Base-by-base conservation (phyloP, 768 basidiomycete species). In the Pisolithus albus region DNA sequence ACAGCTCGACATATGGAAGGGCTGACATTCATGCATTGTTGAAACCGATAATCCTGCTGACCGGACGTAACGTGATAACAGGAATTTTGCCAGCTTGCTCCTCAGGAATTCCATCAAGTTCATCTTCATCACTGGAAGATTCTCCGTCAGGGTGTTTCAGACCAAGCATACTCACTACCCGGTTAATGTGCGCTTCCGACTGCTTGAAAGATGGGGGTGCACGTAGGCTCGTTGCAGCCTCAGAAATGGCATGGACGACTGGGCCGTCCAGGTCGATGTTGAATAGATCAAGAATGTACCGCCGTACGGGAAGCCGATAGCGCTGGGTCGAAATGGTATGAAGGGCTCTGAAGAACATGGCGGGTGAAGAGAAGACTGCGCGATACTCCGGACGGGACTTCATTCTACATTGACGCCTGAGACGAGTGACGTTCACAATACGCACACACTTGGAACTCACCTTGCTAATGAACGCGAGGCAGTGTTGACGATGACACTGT, bases 251-350 rank as follows among this genome's bases (percentile, higher is more conserved):
- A 47, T 70, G 70, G 39, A 85, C 77, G 36, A 84, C 69, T 39
- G 83, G 78, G 37, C 73, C 72, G 57, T 88, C 81, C 47, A 96
- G 69, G 38, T 87, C 84, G 48, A 94, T 71, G 60, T 86, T 87
- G 75, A 99, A 99, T 6, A 97, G 75, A 53, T 99, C 95, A 53
- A 97, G 68, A 56, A 98, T 85, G 66, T 93, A 98, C 51, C 90
- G 79, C 43, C 95, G 83, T 52, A 96, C 93, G 15, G 94, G 91
- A 8, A 93, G 79, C 24, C 93, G 87, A 67, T 92, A 97, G 53
- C 89, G 84, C 53, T 90, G 88, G 1, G 85, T 86, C 2, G 91
- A 93, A 52, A 99, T 85, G 49, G 87, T 83, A 49, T 91, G 86
- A 36, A 97, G 74, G 0, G 86, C 92, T 38, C 94, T 83, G 67